A percentile compares a stretch with the other conserved stretches of the same genome.
phyloP scores from a whole-genome alignment of 1,139 yeast genomes.

The Tardiomyces blankii region DNA sequence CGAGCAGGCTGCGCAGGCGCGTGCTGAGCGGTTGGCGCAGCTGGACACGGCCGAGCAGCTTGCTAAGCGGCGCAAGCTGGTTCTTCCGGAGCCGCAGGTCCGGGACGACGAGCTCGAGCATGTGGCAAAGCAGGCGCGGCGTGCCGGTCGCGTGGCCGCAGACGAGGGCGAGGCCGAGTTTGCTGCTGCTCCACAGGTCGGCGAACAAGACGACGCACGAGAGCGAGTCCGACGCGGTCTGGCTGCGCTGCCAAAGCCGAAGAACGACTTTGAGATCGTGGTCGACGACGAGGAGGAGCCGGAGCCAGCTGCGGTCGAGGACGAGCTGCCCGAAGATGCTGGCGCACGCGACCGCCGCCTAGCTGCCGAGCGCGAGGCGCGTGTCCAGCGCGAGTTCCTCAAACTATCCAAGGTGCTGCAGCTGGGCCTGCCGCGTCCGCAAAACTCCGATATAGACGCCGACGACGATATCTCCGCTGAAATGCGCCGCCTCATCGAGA shows the following conservation, averaged over 20 bases:
- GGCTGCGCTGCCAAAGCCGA: slow-evolving; percentile 39
- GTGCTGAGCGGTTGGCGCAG: slow-evolving; percentile 28
- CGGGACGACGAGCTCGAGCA: slow-evolving; percentile 26
- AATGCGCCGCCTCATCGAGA: no score
- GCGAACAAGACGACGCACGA: slow-evolving; percentile 7
- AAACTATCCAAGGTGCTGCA: slow-evolving; percentile 43
- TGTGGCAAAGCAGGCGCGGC: slow-evolving; percentile 21
- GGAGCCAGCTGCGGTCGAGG: slow-evolving; percentile 12
- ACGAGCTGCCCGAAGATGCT: slow-evolving; percentile 21
- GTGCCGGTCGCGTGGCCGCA: slow-evolving; percentile 13
- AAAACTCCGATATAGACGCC: slow-evolving; percentile 15
- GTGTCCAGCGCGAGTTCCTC: slow-evolving; percentile 16
- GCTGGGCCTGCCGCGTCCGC: slow-evolving; percentile 40
- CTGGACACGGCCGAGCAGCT: slow-evolving; percentile 29
- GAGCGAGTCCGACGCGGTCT: slow-evolving; percentile 24
- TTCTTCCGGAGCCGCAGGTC: slow-evolving; percentile 42
- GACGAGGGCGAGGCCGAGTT: slow-evolving; percentile 13
- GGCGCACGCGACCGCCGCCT: slow-evolving; percentile 27
- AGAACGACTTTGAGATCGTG: slow-evolving; percentile 47
- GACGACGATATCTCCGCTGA: slow-evolving; percentile 9
- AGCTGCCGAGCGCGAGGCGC: slow-evolving; percentile 16
- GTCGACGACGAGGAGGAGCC: slow-evolving; percentile 25
- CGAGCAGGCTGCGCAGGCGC: slow-evolving; percentile 23
- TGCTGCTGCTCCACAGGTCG: slow-evolving; percentile 13
- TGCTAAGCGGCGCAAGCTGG: slow-evolving; percentile 43